These are phyloP conservation scores for Gleditsia sinensis DNA, from an alignment of 306 rosid species.

Conservation along the genomic window DNA sequence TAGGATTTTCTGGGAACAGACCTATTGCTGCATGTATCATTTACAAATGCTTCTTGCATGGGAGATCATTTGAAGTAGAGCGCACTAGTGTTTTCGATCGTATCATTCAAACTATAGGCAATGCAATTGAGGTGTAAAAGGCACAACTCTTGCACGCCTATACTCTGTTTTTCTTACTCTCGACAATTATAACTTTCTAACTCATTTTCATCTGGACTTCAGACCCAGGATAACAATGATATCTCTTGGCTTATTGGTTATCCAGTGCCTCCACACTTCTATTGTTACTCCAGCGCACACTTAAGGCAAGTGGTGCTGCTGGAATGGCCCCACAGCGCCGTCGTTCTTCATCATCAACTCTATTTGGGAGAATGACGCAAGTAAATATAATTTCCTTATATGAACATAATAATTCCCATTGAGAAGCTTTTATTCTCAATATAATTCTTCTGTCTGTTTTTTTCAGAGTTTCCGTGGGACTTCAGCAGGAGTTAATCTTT, in stretches of 20 bases:
- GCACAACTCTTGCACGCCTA: constrained; percentile 23
- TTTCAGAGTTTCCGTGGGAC: constrained; percentile 57
- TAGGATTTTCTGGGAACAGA: constrained; percentile 58
- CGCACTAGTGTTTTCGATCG: constrained; percentile 57
- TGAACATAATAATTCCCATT: constrained; percentile 23
- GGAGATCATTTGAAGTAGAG: constrained; percentile 68
- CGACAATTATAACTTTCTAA: constrained; percentile 21
- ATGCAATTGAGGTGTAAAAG: constrained; percentile 60
- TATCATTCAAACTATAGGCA: constrained; percentile 55
- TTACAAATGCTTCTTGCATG: constrained; percentile 61
- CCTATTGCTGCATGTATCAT: constrained; percentile 60
- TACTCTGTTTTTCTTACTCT: constrained; percentile 23
- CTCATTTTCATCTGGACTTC: constrained; percentile 41
- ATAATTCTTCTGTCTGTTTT: constrained; percentile 4
- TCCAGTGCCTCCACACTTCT: constrained; percentile 63
- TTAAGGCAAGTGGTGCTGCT: constrained; percentile 64
- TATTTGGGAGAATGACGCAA: constrained; percentile 65
- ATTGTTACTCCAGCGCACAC: constrained; percentile 59
- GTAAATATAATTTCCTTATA: constrained; percentile 40
- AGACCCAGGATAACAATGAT: constrained; percentile 66
- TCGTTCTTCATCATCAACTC: constrained; percentile 54
- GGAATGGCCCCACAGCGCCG: constrained; percentile 65
- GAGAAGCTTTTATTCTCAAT: constrained; percentile 23
- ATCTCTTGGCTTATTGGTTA: constrained; percentile 60
- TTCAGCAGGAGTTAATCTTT: constrained; percentile 52